phyloP scores from a whole-genome alignment of 2,329 filamentous ascomycete genomes.

The Aureobasidium sp. region DNA sequence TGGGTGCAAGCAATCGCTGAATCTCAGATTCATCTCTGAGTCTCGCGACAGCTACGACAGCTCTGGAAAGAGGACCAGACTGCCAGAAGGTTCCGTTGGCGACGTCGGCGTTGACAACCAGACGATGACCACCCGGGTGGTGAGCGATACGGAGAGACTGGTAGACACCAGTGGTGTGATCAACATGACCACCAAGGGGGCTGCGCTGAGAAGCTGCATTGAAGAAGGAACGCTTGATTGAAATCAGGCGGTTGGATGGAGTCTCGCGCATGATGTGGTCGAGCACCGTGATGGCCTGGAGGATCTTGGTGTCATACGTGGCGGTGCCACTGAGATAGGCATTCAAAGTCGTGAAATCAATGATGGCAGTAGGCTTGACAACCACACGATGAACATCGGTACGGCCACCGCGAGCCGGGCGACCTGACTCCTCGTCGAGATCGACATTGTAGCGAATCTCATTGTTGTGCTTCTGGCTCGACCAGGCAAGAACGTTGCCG shows the following conservation, averaged over 20 bases:
- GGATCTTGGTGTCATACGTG: conserved; percentile 57
- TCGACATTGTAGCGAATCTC: conserved; percentile 46
- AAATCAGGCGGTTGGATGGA: conserved; percentile 60
- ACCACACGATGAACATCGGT: conserved; percentile 53
- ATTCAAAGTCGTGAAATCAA: conserved; percentile 58
- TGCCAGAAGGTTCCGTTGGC: conserved; percentile 88
- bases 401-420: conserved; percentile 23
- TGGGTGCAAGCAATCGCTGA: conserved; percentile 12
- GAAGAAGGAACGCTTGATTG: conserved; percentile 82
- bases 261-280: conserved; percentile 80
- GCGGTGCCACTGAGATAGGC: conserved; percentile 58
- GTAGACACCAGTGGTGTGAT: conserved; percentile 85
- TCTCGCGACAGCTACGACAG: conserved; percentile 29
- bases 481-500: conserved; percentile 82
- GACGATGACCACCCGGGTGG: conserved; percentile 45
- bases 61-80: conserved; percentile 30
- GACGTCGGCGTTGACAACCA: conserved; percentile 84
- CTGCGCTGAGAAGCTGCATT: conserved; percentile 40
- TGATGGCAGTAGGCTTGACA: conserved; percentile 57
- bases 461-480: conserved; percentile 37
- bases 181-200: conserved; percentile 58
- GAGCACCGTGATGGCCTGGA: conserved; percentile 81
- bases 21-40: conserved; percentile 24
- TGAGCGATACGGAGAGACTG: conserved; percentile 73
- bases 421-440: conserved; percentile 59